Percentiles rank a stretch among this genome's conserved stretches.
Conservation (phyloP, 305 asterid species). For the Solanum aculeatissimum region DNA sequence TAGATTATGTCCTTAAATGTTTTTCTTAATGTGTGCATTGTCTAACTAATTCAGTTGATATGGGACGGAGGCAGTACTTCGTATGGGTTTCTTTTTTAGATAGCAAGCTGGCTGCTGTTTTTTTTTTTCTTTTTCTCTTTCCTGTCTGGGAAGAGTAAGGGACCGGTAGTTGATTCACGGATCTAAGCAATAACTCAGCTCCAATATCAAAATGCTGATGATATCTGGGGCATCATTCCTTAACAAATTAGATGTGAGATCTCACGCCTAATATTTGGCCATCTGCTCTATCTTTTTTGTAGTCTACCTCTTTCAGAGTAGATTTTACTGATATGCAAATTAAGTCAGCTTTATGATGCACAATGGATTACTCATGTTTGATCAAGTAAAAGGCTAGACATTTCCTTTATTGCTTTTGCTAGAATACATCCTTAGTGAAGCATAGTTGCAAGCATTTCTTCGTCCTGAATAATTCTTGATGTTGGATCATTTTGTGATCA, state of each 20-base stretch:
- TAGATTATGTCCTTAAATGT: too few species aligned
- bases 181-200: neutral
- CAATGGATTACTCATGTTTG: neutral
- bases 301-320: neutral
- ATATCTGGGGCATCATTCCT: neutral
- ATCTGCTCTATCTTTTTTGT: neutral
- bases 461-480: neutral
- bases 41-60: too few species aligned
- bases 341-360: neutral
- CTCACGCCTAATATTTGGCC: neutral
- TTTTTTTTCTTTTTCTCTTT: neutral
- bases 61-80: neutral
- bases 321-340: neutral
- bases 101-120: neutral
- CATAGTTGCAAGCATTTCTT: neutral
- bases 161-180: neutral
- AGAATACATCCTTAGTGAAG: neutral
- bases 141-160: neutral
- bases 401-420: neutral
- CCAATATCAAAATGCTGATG: neutral
- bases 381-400: neutral
- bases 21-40: too few species aligned
- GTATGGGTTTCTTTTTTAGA: neutral
- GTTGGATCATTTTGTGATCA: neutral
- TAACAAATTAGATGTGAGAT: neutral